Evolutionary conservation across 257 asterid species (phyloP).

Genomic region (Ehretia macrophylla): DNA sequence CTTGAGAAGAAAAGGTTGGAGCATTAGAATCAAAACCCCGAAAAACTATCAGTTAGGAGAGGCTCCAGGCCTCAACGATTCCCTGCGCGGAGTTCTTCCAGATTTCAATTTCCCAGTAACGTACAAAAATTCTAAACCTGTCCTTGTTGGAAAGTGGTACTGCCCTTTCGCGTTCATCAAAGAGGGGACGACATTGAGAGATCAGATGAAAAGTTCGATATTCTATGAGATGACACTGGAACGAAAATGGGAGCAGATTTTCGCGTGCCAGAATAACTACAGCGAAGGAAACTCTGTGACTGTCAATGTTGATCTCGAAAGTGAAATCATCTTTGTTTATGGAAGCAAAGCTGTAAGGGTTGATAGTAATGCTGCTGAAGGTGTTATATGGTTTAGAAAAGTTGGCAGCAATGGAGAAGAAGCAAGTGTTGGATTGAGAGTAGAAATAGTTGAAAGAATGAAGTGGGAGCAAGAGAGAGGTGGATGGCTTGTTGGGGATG

Average conservation of each 20-base stretch:
- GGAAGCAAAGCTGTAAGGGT: too few species aligned
- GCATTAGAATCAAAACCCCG: slow-evolving; percentile 7
- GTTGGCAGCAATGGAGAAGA: slow-evolving; percentile 14
- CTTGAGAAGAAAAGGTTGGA: slow-evolving; percentile 22
- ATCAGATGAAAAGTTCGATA: slow-evolving; percentile 43
- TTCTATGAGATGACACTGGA: too few species aligned
- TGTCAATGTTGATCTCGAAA: too few species aligned
- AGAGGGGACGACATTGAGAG: slow-evolving; percentile 43
- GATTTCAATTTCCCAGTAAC: slow-evolving; percentile 4
- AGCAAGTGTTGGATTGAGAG: slow-evolving; percentile 38
- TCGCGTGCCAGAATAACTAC: too few species aligned
- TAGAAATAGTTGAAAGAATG: slow-evolving; percentile 37
- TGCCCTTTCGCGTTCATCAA: slow-evolving; percentile 59
- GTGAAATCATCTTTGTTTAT: too few species aligned
- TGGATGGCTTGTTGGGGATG: too few species aligned
- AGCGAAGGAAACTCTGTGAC: too few species aligned
- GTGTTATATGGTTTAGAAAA: slow-evolving; percentile 49
- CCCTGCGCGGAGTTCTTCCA: slow-evolving; percentile 5
- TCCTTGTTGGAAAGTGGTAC: slow-evolving; percentile 57
- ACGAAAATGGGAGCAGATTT: too few species aligned
- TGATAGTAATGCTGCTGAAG: too few species aligned
- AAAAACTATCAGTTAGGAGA: slow-evolving; percentile 14
- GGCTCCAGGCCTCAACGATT: slow-evolving; percentile 16
- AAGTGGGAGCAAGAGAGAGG: too few species aligned
- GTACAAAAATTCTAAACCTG: slow-evolving; percentile 14